Evolutionary conservation across 2,329 filamentous ascomycete species (phyloP).

Genomic region (Neonectria ditissima): DNA sequence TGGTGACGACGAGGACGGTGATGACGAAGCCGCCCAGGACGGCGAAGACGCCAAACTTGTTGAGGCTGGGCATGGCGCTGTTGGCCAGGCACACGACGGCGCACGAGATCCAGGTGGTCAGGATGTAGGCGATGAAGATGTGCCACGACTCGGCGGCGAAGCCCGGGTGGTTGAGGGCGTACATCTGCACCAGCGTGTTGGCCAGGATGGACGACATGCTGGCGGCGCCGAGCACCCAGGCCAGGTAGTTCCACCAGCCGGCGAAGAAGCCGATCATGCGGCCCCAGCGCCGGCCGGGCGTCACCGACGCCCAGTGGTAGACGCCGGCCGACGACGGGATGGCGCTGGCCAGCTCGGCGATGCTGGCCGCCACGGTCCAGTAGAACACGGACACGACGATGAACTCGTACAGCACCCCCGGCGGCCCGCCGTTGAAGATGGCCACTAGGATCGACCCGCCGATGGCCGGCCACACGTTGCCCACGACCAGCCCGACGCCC

Average conservation of each 20-base stretch:
- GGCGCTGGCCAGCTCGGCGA: conserved; percentile 70
- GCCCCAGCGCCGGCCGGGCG: conserved; percentile 63
- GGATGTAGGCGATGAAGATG: conserved; percentile 56
- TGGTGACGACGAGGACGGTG: conserved; percentile 65
- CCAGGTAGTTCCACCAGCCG: conserved; percentile 60
- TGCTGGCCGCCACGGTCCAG: conserved; percentile 67
- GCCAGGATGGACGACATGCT: conserved; percentile 56
- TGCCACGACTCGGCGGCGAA: conserved; percentile 56
- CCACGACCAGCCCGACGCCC: conserved; percentile 55
- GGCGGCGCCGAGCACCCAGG: conserved; percentile 54
- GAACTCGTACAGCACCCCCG: conserved; percentile 73
- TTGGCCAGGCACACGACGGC: conserved; percentile 65
- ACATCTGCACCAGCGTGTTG: conserved; percentile 58
- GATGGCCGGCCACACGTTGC: conserved; percentile 58
- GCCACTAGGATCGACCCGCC: conserved; percentile 61
- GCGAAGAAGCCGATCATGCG: conserved; percentile 61
- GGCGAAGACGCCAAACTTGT: conserved; percentile 63
- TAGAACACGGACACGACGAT: conserved; percentile 63
- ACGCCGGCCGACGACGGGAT: conserved; percentile 72
- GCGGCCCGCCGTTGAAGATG: conserved; percentile 71
- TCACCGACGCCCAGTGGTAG: conserved; percentile 72
- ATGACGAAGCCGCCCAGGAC: conserved; percentile 66
- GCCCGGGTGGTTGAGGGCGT: conserved; percentile 53
- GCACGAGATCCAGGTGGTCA: conserved; percentile 55
- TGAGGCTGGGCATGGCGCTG: conserved; percentile 62